Conservation (phyloP, 192 early-diverging fungal species). For the Glomus cerebriforme region DNA sequence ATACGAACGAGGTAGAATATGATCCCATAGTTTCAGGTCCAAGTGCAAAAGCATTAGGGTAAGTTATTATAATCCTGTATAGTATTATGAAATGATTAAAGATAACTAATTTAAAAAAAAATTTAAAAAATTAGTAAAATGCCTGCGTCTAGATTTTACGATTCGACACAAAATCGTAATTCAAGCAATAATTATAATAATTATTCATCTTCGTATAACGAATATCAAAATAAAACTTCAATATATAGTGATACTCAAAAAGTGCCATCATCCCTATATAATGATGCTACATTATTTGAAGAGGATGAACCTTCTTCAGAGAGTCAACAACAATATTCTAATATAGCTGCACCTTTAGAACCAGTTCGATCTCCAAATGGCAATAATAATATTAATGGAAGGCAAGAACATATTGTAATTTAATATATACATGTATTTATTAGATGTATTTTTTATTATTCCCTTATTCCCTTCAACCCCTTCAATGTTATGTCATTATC, state of each 20-base stretch:
- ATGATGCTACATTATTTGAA: background rate
- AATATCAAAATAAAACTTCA: background rate
- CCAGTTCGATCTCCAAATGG: background rate
- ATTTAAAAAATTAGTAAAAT: slow-evolving; percentile 17
- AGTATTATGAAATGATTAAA: background rate
- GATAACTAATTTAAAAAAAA: background rate
- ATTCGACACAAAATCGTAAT: background rate
- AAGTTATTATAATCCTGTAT: background rate
- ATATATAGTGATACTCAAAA: background rate
- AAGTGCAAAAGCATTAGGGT: slow-evolving; percentile 23
- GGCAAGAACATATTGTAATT: background rate
- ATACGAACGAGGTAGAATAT: slow-evolving; percentile 23
- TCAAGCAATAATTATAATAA: background rate
- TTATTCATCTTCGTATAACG: background rate
- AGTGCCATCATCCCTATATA: background rate
- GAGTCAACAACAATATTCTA: background rate
- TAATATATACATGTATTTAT: background rate
- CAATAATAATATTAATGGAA: background rate
- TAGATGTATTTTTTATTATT: background rate
- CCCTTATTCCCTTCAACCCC: no score
- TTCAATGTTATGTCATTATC: no score
- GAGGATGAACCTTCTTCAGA: background rate
- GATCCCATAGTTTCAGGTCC: slow-evolving; percentile 2
- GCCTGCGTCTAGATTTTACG: background rate
- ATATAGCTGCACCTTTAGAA: background rate